Evolutionary conservation across 2,329 filamentous ascomycete species (phyloP), one percentile per base, ranked within the genome.

Genomic region (Cryoendolithus antarcticus): DNA sequence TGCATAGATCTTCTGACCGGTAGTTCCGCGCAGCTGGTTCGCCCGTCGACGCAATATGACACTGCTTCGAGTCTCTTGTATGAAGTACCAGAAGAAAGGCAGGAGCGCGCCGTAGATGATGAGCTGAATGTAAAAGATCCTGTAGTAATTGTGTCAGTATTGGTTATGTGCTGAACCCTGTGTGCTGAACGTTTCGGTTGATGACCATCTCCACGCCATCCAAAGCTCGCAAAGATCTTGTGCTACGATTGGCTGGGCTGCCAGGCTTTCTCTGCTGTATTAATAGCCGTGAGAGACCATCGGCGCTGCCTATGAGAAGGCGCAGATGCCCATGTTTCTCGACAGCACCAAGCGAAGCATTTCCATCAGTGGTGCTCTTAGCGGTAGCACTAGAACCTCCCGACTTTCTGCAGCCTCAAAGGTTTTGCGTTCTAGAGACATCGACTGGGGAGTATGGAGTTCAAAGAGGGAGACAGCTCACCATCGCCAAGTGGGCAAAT

Each of bases 41-140:
- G 64, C 62, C 21, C 56, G 58, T 7, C 50, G 51, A 12, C 56
- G 49, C 3, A 72, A 58, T n/a, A 72, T 63, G 4, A 70, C 63
- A 13, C 62, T 58, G 1, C 57, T 58, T 10, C 70, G 60, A n/a
- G 65, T 65, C 46, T 73, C 70, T 2, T 58, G 59, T 6, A 74
- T 52, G 6, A 58, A 53, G 33, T 64, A 47, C 31, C 56, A 43
- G 44, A 61, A 59, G 9, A 69, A 28, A 0, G 60, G 60, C 6
- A 68, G 53, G 1, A 69, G 48, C 3, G 58, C 58, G 12, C 58
- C 63, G 32, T 69, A 68, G 52, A 57, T 56, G 35, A 70, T 68
- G 30, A 63, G 48, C 40, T 63, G 59, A 31, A 58, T 57, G 45
- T 58, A 61, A 47, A 61, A 60, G 35, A 63, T 58, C 15, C 15